A percentile compares a stretch with the other conserved stretches of the same genome.
These are phyloP conservation scores for Polytrichum formosum DNA, from an alignment of 225 moss, liverwort and hornwort genomes.

Conservation along the genomic window DNA sequence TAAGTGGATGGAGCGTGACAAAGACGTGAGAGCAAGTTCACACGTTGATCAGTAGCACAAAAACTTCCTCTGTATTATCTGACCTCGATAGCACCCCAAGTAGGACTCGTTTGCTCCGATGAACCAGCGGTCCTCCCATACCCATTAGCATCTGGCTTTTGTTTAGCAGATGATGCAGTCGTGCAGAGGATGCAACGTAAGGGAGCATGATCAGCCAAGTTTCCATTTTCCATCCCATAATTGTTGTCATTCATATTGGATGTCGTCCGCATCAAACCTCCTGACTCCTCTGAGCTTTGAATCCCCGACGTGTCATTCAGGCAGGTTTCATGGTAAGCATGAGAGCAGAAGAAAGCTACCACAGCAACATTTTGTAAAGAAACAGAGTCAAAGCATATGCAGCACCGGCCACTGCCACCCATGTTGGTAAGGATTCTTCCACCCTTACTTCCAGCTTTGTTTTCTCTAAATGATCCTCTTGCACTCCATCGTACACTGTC, in stretches of 20 bases:
- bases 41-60: not conserved
- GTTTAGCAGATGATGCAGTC: slow-evolving; percentile 70
- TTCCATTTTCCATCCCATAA: slow-evolving; percentile 37
- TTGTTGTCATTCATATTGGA: slow-evolving; percentile 12
- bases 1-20: too few relatives aligned
- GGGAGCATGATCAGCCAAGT: slow-evolving; percentile 48
- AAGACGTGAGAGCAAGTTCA: too few relatives aligned
- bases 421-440: slow-evolving; percentile 66
- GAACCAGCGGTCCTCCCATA: slow-evolving; percentile 32
- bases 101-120: slow-evolving; percentile 28
- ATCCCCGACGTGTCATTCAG: slow-evolving; percentile 77
- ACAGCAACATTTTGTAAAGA: slow-evolving; percentile 91
- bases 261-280: slow-evolving; percentile 34
- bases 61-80: slow-evolving; percentile 11
- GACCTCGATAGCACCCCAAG: slow-evolving; percentile 56
- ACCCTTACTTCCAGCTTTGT: slow-evolving; percentile 57
- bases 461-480: slow-evolving; percentile 31
- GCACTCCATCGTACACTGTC: slow-evolving; percentile 24
- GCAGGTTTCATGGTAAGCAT: slow-evolving; percentile 97
- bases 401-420: slow-evolving; percentile 90
- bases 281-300: slow-evolving; percentile 41
- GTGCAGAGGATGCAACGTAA: slow-evolving; percentile 97
- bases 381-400: slow-evolving; percentile 92
- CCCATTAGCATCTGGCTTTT: slow-evolving; percentile 33
- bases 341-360: slow-evolving; percentile 95